phyloP scores from a whole-genome alignment of 2,329 filamentous ascomycete genomes.

The Colletotrichum viniferum region DNA sequence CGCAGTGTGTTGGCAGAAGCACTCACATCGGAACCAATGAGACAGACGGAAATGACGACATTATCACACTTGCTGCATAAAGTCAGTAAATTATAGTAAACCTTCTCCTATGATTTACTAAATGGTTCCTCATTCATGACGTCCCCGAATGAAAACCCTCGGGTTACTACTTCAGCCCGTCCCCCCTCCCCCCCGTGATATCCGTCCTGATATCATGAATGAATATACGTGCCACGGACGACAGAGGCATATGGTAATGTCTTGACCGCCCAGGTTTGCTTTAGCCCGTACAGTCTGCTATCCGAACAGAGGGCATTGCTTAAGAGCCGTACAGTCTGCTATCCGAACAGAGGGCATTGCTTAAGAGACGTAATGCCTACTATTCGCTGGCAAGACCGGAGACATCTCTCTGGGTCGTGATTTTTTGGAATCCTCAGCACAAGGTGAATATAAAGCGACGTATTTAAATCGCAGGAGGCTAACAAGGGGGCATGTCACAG shows the following conservation, averaged over 20 bases:
- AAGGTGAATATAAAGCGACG: background rate
- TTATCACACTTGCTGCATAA: no score
- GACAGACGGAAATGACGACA: no score
- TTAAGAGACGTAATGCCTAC: background rate
- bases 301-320: no score
- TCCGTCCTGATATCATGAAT: background rate
- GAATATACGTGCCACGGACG: background rate
- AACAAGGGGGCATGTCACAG: background rate
- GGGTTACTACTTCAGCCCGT: no score
- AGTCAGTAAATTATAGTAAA: background rate
- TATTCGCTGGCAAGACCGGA: background rate
- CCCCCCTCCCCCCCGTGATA: no score
- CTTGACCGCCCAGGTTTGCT: background rate
- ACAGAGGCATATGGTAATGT: background rate
- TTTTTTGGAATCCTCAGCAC: background rate
- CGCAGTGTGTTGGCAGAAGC: background rate
- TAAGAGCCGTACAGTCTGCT: background rate
- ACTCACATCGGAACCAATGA: background rate
- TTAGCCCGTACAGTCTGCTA: background rate
- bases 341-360: background rate
- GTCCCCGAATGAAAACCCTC: background rate
- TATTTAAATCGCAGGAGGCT: background rate
- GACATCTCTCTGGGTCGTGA: background rate
- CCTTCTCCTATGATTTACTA: accelerated
- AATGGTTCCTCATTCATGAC: no score